Conservation (phyloP, 2,329 filamentous ascomycete species). For the Fusarium brachygibbosum region DNA sequence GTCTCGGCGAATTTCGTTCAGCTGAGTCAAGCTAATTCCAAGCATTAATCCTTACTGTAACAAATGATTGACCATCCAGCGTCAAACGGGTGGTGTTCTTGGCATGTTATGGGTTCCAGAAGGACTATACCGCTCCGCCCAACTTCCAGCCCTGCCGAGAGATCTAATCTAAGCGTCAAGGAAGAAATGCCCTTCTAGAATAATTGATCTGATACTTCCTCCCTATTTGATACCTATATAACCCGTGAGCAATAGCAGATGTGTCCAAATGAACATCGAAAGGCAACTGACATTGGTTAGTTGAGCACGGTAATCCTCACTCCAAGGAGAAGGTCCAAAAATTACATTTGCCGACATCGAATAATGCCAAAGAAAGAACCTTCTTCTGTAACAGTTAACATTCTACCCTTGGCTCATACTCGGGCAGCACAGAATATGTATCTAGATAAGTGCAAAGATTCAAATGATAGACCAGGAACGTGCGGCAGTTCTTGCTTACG, state of each 20-base stretch:
- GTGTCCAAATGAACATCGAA: not conserved
- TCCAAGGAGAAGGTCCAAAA: not conserved
- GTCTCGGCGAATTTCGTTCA: not conserved
- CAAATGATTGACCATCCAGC: not conserved
- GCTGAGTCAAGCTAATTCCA: not conserved
- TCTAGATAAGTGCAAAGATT: no score
- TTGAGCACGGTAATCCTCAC: not conserved
- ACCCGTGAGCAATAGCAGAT: no score
- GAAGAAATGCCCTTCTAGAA: not conserved
- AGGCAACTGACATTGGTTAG: not conserved
- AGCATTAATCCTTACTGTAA: not conserved
- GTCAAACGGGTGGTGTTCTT: not conserved
- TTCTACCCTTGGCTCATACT: no score
- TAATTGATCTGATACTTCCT: not conserved
- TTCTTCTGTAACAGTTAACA: no score
- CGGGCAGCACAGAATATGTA: no score
- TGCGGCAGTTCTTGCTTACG: no score
- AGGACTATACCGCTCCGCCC: not conserved
- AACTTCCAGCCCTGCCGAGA: not conserved
- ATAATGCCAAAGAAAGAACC: constrained; percentile 53
- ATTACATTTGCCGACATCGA: not conserved
- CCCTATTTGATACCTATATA: not conserved
- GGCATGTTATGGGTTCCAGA: not conserved
- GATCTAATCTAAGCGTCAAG: not conserved
- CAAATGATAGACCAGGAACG: no score